Base-by-base conservation (phyloP, 2,329 filamentous ascomycete species). In the Pestalotiopsis fici region DNA sequence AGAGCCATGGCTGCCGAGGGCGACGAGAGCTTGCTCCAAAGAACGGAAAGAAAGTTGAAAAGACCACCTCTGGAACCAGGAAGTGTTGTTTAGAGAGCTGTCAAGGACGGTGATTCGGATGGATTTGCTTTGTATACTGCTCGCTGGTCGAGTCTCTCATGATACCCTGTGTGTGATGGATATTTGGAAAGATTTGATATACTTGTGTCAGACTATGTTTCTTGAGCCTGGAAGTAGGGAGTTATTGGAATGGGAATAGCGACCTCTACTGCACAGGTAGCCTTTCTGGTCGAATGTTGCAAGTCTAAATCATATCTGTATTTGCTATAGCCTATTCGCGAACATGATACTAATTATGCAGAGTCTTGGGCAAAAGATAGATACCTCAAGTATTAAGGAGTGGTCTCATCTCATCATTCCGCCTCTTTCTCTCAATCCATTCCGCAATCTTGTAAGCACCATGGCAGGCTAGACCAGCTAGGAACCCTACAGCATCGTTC, bases 401-500 rank as follows among this genome's bases (percentile, higher is more conserved):
- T 5, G 80, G 78, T 55, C 70, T 68, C 61, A 76, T 74, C 73
- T 82, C 81, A 11, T 64, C 60, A 27, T 66, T 57, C n/a, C 59
- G 62, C 67, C 71, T 66, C 59, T 71, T 72, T 63, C 73, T 72
- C 57, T 78, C 75, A 56, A 78, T 76, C 76, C 82, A 81, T 64
- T 81, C 80, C 1, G 76, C 72, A 68, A 86, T 37, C 71, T 79
- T 78, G 73, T 94, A 92, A 0, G 89, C 88, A 80, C 87, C 91
- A 78, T 95, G 89, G 77, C 94, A 97, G 3, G 93, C 77, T 84
- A 97, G 87, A 0, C 95, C 95, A 0, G 91, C 93, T 15, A 92
- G 68, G 74, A 98, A 97, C 0, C 95, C 95, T 5, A 97, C 87
- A 0, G 91, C 94, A 79, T 97, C 95, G 75, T 98, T 98, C 78